Base-by-base conservation (phyloP, 495 filamentous ascomycete genomes). In the Cudoniella acicularis region DNA sequence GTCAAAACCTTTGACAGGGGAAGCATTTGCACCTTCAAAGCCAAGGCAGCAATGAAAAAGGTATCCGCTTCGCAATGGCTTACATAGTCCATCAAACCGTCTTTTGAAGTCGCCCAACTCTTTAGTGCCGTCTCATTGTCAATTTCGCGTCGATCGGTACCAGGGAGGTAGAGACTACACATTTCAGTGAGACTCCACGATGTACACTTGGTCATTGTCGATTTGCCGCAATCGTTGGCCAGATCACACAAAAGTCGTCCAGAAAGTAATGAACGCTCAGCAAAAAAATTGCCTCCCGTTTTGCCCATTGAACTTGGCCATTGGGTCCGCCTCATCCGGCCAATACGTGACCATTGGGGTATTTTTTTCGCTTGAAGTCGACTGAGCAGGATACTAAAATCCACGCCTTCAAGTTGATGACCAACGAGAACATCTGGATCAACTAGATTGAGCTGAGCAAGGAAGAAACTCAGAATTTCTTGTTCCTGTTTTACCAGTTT, bases 121-220 rank as follows among this genome's bases (percentile, higher is more conserved):
- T 90, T 95, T 61, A 98, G 77, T 36, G 89, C 92, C 47, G 75
- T 83, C 59, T 96, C 94, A 62, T 86, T 91, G 70, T 98, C 92
- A 10, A 98, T 67, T 16, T 98, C 95, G 27, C 86, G 80, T 18
- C 94, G 85, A n/a, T 20, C 49, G 45, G 78, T 73, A 10, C 82
- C 87, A 3, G 68, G 65, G 8, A 98, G 85, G 60, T 96, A 92
- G 22, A 97, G 79, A 48, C 85, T 88, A 71, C 91, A 96, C 90
- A 98, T 98, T 72, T 98, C 94, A 0, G 91, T 94, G 70, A 98
- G 78, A 73, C 86, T 96, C 95, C 95, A 98, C 3, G 91, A 94
- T 69, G 96, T 92, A 69, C 94, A 98, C 76, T 95, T 95, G 60
- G 83, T 88, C 92, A 96, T 98, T 49, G 93, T 83, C 22, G 92